Base-by-base conservation (phyloP, 495 filamentous ascomycete genomes). In the Xylaria acuta region DNA sequence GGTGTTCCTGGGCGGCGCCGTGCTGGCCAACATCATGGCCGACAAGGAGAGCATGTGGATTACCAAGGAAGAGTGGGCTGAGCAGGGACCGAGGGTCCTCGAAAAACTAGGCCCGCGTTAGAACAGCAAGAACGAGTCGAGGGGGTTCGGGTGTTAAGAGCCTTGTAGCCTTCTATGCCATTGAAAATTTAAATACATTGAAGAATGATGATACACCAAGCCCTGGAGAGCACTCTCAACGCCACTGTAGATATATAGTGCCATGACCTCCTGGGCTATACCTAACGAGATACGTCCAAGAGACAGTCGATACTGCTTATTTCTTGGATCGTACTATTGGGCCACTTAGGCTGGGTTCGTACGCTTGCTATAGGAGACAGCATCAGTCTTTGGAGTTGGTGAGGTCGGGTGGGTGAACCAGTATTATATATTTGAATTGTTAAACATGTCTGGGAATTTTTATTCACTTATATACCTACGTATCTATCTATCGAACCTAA, bases 41-140 rank as follows among this genome's bases (percentile, higher is more conserved):
- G 94, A 98, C 81, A 97, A 97, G 83, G 93, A 97, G 77, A 91
- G 92, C 80, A 99, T 99, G 96, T 99, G 96, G 96, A 95, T 99
- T 66, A 91, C 92, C 63, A 97, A 97, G 85, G 87, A 92, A 78
- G 97, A 99, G 83, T 99, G 97, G 97, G 86, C 94, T 77, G 96
- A 99, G 85, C 91, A 97, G 82, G 96, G 96, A 22, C 78, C 91
- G n/a, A 87, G 92, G 58, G 90, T 90, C 64, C 84, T 99, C 78
- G 93, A 93, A 82, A 99, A 98, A 85, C 88, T 99, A 69, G 96
- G 96, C 2, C 92, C 93, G 47, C 90, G 95, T 83, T 89, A 86
- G 71, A 51, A 73, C 45, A 30, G 41, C 38, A 51, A 30, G 27
- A 62, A 3, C 56, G 64, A 64, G 32, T 38, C 36, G 43, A 56